phyloP scores from a whole-genome alignment of 495 filamentous ascomycete species.

The Cladorrhinum samala region DNA sequence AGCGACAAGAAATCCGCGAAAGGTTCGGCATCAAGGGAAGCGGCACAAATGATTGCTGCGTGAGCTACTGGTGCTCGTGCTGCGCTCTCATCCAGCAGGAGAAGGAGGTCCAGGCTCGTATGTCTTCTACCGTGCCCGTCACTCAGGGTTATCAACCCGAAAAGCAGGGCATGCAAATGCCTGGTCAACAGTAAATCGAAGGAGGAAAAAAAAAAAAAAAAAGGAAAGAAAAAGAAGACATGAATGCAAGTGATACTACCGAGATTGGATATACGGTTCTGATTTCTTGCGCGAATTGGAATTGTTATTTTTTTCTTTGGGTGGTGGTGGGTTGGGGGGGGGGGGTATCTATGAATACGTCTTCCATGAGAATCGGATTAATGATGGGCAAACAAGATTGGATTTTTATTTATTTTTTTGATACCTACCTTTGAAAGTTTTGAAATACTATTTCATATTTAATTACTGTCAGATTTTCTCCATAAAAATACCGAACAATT shows the following conservation, averaged over 20 bases:
- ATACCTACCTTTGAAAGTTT: too few relatives aligned
- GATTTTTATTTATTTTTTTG: too few relatives aligned
- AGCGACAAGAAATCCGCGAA: background rate
- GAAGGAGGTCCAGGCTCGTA: background rate
- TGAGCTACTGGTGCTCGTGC: background rate
- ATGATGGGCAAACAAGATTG: too few relatives aligned
- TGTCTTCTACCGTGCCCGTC: background rate
- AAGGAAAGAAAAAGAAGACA: too few relatives aligned
- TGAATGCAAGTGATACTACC: background rate
- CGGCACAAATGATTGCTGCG: background rate
- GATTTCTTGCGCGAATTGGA: too few relatives aligned
- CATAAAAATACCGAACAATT: too few relatives aligned
- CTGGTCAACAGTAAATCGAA: background rate
- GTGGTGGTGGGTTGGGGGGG: background rate
- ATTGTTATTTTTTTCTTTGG: background rate
- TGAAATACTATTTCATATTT: too few relatives aligned
- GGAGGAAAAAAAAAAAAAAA: too few relatives aligned
- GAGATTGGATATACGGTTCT: too few relatives aligned
- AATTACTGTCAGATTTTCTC: too few relatives aligned
- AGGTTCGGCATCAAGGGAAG: background rate
- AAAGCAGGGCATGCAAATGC: background rate
- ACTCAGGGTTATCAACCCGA: background rate
- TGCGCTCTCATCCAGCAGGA: background rate
- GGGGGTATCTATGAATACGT: too few relatives aligned
- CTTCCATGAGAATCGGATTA: too few relatives aligned